Evolutionary conservation across 2,329 filamentous ascomycete species (phyloP).

Genomic region (Emmonsiellopsis sp.): DNA sequence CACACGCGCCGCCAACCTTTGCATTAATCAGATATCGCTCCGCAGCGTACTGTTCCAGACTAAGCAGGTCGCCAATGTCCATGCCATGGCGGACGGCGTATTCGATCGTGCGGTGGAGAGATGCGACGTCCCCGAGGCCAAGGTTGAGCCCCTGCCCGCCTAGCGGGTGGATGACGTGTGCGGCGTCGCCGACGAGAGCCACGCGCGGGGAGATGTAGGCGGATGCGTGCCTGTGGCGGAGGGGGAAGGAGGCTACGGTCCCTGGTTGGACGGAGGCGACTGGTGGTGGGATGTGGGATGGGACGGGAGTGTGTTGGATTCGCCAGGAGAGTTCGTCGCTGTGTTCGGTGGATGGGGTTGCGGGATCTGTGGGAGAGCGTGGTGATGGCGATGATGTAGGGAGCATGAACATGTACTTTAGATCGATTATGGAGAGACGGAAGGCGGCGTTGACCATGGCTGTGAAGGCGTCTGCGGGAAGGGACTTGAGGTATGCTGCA

Average conservation of each 20-base stretch:
- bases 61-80: conserved; percentile 72
- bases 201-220: conserved; percentile 86
- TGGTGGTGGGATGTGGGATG: conserved; percentile 53
- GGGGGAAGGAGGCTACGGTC: conserved; percentile 79
- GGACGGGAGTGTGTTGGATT: conserved; percentile 56
- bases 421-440: conserved; percentile 66
- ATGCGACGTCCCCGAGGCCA: conserved; percentile 79
- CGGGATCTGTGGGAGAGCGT: conserved; percentile 8
- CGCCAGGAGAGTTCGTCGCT: conserved; percentile 80
- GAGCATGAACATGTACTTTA: conserved; percentile 70
- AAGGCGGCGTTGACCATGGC: conserved; percentile 93
- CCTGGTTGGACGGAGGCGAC: conserved; percentile 66
- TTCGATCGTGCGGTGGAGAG: conserved; percentile 64
- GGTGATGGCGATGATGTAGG: conserved; percentile 24
- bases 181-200: conserved; percentile 86
- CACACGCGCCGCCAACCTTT: conserved; percentile 66
- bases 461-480: conserved; percentile 64
- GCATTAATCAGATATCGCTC: conserved; percentile 78
- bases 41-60: conserved; percentile 69
- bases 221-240: conserved; percentile 87
- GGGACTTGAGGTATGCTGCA: conserved; percentile 67
- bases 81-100: conserved; percentile 73
- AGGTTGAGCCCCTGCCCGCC: conserved; percentile 93
- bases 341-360: conserved; percentile 36
- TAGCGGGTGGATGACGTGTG: conserved; percentile 89